phyloP scores from a whole-genome alignment of 129 eudicot genomes.

The Flaveria ramosissima region DNA sequence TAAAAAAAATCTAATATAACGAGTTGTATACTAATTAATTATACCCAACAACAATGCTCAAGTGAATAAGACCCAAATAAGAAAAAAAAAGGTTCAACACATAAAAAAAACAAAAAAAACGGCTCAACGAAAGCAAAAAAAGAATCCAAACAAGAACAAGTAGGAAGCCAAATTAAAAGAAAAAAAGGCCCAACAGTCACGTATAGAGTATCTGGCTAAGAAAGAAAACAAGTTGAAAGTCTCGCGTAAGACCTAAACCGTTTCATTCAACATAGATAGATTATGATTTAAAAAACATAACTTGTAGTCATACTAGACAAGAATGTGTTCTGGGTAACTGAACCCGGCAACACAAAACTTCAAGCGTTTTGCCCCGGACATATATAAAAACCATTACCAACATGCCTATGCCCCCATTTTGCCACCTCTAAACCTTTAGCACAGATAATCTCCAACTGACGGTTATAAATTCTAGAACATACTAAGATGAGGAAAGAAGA shows the following conservation, averaged over 20 bases:
- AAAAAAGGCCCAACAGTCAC: neutral
- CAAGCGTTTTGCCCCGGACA: neutral
- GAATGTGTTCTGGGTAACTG: neutral
- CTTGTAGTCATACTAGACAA: neutral
- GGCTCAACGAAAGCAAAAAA: neutral
- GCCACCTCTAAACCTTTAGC: conserved; percentile 2
- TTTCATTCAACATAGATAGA: neutral
- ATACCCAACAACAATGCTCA: neutral
- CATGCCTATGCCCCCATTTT: neutral
- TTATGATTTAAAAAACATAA: neutral
- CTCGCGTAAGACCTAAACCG: neutral
- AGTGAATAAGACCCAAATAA: neutral
- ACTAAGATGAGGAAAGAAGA: neutral
- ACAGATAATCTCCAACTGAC: neutral
- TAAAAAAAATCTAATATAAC: neutral
- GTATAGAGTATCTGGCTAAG: neutral
- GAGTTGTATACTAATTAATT: neutral
- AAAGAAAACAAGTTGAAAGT: neutral
- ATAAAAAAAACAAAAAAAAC: neutral
- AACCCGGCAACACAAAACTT: neutral
- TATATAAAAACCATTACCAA: neutral
- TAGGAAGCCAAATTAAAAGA: neutral
- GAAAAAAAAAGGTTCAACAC: neutral
- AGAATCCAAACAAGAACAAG: neutral
- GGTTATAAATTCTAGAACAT: neutral